Percentiles rank a stretch among this genome's conserved stretches.
These are phyloP conservation scores for Fusarium subtropicale DNA, from an alignment of 2,329 filamentous ascomycete genomes.

Conservation along the genomic window DNA sequence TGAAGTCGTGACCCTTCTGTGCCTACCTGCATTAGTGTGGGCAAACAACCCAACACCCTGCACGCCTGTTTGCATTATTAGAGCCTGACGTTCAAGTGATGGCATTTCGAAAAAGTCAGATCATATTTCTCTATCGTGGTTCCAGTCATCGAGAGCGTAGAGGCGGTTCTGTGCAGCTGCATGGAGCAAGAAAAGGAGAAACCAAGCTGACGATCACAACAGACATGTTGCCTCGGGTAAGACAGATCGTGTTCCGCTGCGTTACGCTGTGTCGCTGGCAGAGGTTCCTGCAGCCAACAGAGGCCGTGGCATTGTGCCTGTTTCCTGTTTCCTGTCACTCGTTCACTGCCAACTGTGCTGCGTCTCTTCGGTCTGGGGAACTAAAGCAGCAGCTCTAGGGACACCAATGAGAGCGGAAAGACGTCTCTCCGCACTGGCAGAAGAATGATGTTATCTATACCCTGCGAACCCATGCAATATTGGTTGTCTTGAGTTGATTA, in stretches of 20 bases:
- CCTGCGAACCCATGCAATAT: neutral
- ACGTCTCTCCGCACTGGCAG: neutral
- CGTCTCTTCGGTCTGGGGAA: conserved; percentile 20
- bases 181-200: neutral
- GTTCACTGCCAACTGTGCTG: conserved; percentile 1
- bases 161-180: neutral
- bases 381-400: neutral
- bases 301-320: neutral
- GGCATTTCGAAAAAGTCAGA: neutral
- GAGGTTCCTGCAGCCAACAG: neutral
- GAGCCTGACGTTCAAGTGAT: neutral
- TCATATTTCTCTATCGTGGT: neutral
- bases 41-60: neutral
- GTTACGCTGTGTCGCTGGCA: neutral
- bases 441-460: neutral
- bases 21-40: conserved; percentile 17
- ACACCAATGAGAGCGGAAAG: neutral
- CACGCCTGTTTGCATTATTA: neutral
- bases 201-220: neutral
- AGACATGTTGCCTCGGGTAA: neutral
- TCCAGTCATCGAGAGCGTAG: neutral
- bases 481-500: neutral
- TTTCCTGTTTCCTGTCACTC: neutral
- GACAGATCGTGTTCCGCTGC: neutral
- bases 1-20: neutral